These are phyloP conservation scores for Torulaspora delbrueckii DNA, from an alignment of 805 yeast species.

Conservation along the genomic window DNA sequence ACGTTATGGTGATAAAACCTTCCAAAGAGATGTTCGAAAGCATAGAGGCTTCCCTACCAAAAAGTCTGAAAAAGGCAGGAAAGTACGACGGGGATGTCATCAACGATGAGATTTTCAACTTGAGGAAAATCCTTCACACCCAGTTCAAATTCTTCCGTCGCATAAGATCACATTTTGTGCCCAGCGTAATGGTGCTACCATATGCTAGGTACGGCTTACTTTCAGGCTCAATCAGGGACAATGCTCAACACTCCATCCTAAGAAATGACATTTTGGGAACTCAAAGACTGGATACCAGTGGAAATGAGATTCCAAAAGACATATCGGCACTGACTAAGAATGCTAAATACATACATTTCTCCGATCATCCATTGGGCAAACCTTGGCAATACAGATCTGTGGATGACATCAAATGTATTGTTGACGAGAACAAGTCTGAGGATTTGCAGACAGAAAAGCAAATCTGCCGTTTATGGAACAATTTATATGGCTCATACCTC, in stretches of 20 bases:
- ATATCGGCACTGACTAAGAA: conserved; percentile 29
- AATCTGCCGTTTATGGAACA: conserved; percentile 28
- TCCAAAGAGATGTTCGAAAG: conserved; percentile 30
- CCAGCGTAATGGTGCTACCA: conserved; percentile 32
- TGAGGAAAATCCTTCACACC: conserved; percentile 25
- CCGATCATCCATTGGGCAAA: conserved; percentile 62
- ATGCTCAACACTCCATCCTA: conserved; percentile 23
- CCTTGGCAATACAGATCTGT: conserved; percentile 48
- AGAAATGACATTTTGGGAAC: conserved; percentile 31
- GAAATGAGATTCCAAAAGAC: conserved; percentile 12
- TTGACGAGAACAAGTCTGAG: conserved; percentile 8
- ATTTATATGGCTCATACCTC: conserved; percentile 19
- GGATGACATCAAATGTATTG: conserved; percentile 23
- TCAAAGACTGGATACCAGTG: conserved; percentile 18
- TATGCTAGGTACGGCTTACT: conserved; percentile 31
- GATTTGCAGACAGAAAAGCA: conserved; percentile 12
- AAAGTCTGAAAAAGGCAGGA: conserved; percentile 13
- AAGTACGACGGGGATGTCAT: conserved; percentile 33
- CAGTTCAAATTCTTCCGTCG: conserved; percentile 31
- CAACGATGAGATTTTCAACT: conserved; percentile 27
- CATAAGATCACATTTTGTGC: conserved; percentile 21
- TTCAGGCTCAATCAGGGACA: conserved; percentile 27
- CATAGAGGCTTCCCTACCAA: conserved; percentile 21
- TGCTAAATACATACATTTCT: conserved; percentile 52
- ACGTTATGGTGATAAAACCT: conserved; percentile 60